A percentile compares a stretch with the other conserved stretches of the same genome.
phyloP scores from a whole-genome alignment of 805 yeast species.

The Metschnikowia matae region DNA sequence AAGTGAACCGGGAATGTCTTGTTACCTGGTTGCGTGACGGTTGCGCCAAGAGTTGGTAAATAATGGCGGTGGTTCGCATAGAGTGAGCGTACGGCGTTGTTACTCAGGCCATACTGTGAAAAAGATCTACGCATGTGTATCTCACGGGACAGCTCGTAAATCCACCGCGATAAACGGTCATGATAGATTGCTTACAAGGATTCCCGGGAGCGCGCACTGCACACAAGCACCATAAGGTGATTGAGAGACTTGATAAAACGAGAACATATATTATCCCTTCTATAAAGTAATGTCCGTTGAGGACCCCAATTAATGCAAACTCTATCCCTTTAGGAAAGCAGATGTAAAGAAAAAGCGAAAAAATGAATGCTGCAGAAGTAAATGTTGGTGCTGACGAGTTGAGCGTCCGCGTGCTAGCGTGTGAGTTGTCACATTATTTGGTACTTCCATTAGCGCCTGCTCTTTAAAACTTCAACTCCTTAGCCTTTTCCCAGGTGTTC shows the following conservation, averaged over 20 bases:
- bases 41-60: neutral
- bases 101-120: neutral
- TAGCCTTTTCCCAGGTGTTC: slow-evolving; percentile 98
- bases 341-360: slow-evolving; percentile 21
- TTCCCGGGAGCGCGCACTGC: neutral
- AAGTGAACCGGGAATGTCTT: neutral
- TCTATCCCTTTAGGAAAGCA: slow-evolving; percentile 35
- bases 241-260: neutral
- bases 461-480: slow-evolving; percentile 57
- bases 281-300: slow-evolving; percentile 42
- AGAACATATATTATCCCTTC: slow-evolving; percentile 12
- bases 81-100: neutral
- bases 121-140: neutral
- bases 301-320: slow-evolving; percentile 39
- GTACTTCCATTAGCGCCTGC: slow-evolving; percentile 1
- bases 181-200: neutral
- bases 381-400: slow-evolving; percentile 39
- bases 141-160: neutral
- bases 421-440: slow-evolving; percentile 41
- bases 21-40: too few relatives aligned
- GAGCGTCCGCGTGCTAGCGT: slow-evolving; percentile 35
- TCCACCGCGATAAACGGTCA: neutral
- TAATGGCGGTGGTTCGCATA: neutral
- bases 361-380: slow-evolving; percentile 14
- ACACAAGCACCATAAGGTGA: neutral